Base-by-base conservation (phyloP, 75 land plant species). In the Isoetes taiwanensis region DNA sequence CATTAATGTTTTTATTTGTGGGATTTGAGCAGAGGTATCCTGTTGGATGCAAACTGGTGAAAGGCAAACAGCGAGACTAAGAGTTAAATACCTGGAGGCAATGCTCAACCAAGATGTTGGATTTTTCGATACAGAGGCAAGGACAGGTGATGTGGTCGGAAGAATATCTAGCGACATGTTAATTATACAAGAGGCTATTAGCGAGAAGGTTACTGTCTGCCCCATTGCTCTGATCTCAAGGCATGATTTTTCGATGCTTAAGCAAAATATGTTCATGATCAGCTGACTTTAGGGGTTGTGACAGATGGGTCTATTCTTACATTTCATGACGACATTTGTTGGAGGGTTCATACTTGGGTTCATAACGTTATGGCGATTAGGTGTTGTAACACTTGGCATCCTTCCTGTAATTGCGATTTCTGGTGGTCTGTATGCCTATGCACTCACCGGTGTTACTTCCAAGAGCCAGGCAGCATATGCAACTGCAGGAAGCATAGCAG, bases 31-130 rank as follows among this genome's bases (percentile, higher is more conserved):
- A 46, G 50, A 46, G 50, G 50, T 46, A 6, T 19, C 50, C 8
- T n/a, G 16, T 46, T 46, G 50, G 50, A 46, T 46, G 50, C 50
- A 46, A 46, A n/a, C 50, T 8, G 50, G 50, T 8, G 50, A 46
- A 23, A 5, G 50, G 4, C 50, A 46, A 46, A 23, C 25, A 5
- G 5, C 50, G 4, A 46, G 16, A 46, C 16, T 46, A 23, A 6
- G 50, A n/a, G n/a, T 46, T 4, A 23, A 19, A 5, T 46, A 46
- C 50, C 50, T 46, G 6, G n/a, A 46, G 23, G 50, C 50, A 16
- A 46, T 46, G 6, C 50, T 46, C 19, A 46, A 46, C 8, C 50
- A 46, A 46, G 50, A 46, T 23, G n/a, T 46, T 8, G 5, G 25
- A 6, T 46, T 19, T n/a, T 46, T 46, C 19, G 50, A 46, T 19